phyloP scores from a whole-genome alignment of 2,329 filamentous ascomycete genomes.

The Pseudopithomyces maydicus region DNA sequence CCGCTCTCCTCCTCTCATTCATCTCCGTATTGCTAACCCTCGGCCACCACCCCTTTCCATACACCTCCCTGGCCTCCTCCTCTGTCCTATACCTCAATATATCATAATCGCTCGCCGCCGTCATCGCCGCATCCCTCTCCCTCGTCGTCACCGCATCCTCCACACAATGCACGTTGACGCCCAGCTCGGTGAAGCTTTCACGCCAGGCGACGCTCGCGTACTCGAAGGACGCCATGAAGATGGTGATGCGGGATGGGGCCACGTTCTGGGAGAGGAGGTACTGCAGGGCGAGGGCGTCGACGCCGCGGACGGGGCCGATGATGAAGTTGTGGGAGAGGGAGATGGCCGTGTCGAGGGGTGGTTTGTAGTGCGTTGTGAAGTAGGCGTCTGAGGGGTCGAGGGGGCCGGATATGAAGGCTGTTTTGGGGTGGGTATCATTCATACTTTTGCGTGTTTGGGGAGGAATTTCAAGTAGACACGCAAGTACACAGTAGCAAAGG shows the following conservation, averaged over 20 bases:
- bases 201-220: background rate
- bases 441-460: too few species aligned
- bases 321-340: conserved; percentile 31
- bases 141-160: conserved; percentile 22
- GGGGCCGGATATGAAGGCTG: conserved; percentile 41
- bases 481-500: too few species aligned
- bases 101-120: conserved; percentile 39
- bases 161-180: conserved; percentile 23
- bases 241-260: conserved; percentile 9
- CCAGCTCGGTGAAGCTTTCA: background rate
- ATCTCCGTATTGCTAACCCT: conserved; percentile 44
- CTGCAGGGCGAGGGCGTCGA: conserved; percentile 31
- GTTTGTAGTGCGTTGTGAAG: conserved; percentile 38
- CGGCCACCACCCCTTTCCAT: conserved; percentile 29
- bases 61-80: conserved; percentile 30
- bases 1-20: conserved; percentile 36
- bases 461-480: too few species aligned
- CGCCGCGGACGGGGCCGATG: conserved; percentile 27
- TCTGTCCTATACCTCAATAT: conserved; percentile 37
- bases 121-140: conserved; percentile 41
- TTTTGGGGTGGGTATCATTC: too few species aligned
- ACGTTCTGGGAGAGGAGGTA: conserved; percentile 26
- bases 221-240: conserved; percentile 21
- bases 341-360: conserved; percentile 37
- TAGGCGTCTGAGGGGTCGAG: conserved; percentile 28